Evolutionary conservation across 305 asterid genomes (phyloP).

Genomic region (Fraxinus velutina): DNA sequence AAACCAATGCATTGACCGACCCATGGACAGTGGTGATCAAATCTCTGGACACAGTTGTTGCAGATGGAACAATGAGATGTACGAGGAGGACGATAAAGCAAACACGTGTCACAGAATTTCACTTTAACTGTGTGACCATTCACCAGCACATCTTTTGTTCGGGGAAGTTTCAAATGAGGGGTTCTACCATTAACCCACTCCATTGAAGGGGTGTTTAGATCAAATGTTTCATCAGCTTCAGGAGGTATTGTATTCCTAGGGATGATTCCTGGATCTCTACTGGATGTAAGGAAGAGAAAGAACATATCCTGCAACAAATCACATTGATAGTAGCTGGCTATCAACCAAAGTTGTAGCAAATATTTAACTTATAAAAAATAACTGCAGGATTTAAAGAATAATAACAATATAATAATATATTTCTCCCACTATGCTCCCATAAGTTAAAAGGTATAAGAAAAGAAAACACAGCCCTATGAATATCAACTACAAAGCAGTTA

Average conservation of each 20-base stretch:
- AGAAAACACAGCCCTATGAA: background rate
- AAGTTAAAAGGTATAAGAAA: background rate
- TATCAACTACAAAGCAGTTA: background rate
- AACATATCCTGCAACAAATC: constrained; percentile 49
- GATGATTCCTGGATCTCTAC: constrained; percentile 74
- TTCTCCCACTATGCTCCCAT: background rate
- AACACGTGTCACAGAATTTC: constrained; percentile 66
- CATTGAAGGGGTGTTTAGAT: constrained; percentile 57
- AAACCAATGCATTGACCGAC: constrained; percentile 77
- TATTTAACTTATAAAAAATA: background rate
- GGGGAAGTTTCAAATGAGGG: constrained; percentile 56
- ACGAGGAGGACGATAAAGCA: constrained; percentile 72
- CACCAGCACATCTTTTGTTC: constrained; percentile 52
- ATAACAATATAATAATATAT: background rate
- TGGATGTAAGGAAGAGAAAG: constrained; percentile 61
- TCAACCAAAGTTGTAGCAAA: background rate
- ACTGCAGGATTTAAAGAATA: background rate
- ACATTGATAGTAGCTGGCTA: constrained; percentile 4
- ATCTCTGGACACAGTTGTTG: constrained; percentile 64
- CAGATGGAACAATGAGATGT: constrained; percentile 81
- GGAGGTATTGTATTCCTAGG: constrained; percentile 63
- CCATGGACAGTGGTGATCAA: constrained; percentile 83
- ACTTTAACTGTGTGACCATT: constrained; percentile 65
- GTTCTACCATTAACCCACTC: constrained; percentile 61
- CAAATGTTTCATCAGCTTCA: constrained; percentile 44